Evolutionary conservation across 441 rosid genomes (phyloP), one percentile per base, ranked within the genome.

Genomic region (Pelargonium australe): DNA sequence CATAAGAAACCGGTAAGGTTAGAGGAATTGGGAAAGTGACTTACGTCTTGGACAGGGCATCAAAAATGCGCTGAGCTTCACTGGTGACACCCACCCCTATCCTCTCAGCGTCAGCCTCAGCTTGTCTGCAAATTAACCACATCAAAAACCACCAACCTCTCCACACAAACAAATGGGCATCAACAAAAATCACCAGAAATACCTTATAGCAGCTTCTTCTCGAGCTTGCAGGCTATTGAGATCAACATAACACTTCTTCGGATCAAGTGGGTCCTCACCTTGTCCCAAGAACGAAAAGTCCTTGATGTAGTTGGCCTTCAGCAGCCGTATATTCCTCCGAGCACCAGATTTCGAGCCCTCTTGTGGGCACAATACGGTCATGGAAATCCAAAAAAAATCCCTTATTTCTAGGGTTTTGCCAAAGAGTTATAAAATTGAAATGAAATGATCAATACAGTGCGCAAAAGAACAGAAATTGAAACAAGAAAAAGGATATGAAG

Each of bases 1-100:
- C 55, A 47, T 13, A 47, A 47, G 4, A 20, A 47, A 12, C 5
- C 4, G 13, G 13, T 16, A 13, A 47, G 14, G 16, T 47, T 9
- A 47, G 16, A 47, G 55, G 14, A 47, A 47, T 10, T 47, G 55
- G 16, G 55, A 16, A 57, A 57, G 10, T 57, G 23, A 14, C 25
- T 57, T 49, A 69, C 97, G 98, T 91, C 83, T 89, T 94, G 70
- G 89, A 89, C 81, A 91, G 81, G 49, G 96, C 97, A 72, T 94
- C 93, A 66, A 86, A 94, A 67, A 94, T 82, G 70, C 66, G 82
- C 84, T 94, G 97, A 0, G 96, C 98, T 74, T 94, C 96, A 16
- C 75, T 72, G 1, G 96, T 94, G 68, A 94, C 97, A 68, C 96
- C 98, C 65, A 94, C 95, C 31, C 95, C 97, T 77, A 89, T 72